phyloP scores from a whole-genome alignment of 2,329 filamentous ascomycete species.

The Trichoderma pleuroti region DNA sequence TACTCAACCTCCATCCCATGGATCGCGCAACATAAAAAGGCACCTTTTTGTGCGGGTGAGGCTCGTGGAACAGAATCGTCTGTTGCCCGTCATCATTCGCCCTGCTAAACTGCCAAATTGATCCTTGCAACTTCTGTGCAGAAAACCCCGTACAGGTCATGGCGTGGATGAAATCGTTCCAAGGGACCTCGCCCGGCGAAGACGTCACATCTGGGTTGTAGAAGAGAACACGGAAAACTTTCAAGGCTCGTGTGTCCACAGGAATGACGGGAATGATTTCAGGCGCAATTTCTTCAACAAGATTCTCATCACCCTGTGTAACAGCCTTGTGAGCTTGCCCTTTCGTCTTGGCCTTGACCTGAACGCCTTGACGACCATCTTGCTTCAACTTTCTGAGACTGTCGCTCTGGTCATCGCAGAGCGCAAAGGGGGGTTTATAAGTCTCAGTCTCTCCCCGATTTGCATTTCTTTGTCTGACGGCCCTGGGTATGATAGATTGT shows the following conservation, averaged over 20 bases:
- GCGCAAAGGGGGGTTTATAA: slow-evolving; percentile 26
- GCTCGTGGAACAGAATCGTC: slow-evolving; percentile 59
- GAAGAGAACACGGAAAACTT: slow-evolving; percentile 42
- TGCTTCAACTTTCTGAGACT: not conserved
- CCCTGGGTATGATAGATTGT: slow-evolving; percentile 23
- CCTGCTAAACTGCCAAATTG: slow-evolving; percentile 57
- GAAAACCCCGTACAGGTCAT: slow-evolving; percentile 49
- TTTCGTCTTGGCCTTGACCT: not conserved
- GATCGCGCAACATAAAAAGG: slow-evolving; percentile 43
- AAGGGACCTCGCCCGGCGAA: slow-evolving; percentile 46
- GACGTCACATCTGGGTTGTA: slow-evolving; percentile 34
- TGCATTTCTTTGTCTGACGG: not conserved
- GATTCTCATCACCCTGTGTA: not conserved
- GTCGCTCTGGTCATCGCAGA: slow-evolving; percentile 21
- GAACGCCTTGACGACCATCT: not conserved
- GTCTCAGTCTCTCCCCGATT: not conserved
- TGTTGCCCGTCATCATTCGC: slow-evolving; percentile 38
- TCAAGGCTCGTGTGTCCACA: slow-evolving; percentile 34
- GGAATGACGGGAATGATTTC: slow-evolving; percentile 11
- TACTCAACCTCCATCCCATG: slow-evolving; percentile 46
- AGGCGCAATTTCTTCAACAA: not conserved
- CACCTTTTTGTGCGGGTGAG: slow-evolving; percentile 53
- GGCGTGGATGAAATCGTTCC: slow-evolving; percentile 53
- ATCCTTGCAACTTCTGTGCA: slow-evolving; percentile 56
- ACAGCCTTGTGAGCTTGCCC: not conserved